A percentile compares a stretch with the other conserved stretches of the same genome.
Conservation (phyloP, 768 basidiomycete genomes). For the Pisolithus sp. region DNA sequence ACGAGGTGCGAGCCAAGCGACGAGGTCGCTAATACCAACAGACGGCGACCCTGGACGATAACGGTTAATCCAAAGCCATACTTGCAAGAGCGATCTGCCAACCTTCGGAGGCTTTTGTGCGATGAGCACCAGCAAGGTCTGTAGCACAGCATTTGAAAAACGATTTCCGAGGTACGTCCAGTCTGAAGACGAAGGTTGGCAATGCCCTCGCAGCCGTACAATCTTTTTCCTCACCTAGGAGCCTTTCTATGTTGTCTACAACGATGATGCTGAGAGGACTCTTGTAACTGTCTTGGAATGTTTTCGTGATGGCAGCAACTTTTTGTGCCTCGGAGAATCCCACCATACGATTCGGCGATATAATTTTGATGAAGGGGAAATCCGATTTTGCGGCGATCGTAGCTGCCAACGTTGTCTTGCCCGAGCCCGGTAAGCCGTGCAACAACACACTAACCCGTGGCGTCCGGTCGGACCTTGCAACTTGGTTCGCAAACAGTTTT, state of each 20-base stretch:
- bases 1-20: constrained; percentile 80
- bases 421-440: constrained; percentile 84
- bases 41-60: constrained; percentile 69
- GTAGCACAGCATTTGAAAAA: constrained; percentile 91
- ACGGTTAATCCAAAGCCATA: background rate
- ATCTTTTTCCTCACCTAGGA: constrained; percentile 59
- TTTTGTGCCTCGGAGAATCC: constrained; percentile 92
- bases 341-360: constrained; percentile 95
- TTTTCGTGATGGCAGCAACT: constrained; percentile 83
- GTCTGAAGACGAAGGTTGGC: constrained; percentile 43
- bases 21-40: constrained; percentile 88
- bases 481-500: constrained; percentile 87
- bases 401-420: constrained; percentile 92
- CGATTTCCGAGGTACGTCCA: constrained; percentile 97
- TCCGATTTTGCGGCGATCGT: constrained; percentile 90
- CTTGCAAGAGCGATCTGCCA: constrained; percentile 6
- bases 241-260: constrained; percentile 88
- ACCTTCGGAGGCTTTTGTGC: constrained; percentile 91
- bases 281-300: constrained; percentile 95
- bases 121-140: constrained; percentile 83
- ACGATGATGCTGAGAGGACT: constrained; percentile 95
- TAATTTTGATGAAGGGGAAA: constrained; percentile 96
- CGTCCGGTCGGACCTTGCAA: constrained; percentile 81
- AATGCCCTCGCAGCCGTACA: background rate
- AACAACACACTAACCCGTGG: constrained; percentile 87